Base-by-base conservation (phyloP, 1,284 basidiomycete genomes). In the Cystobasidiaceae sp. region DNA sequence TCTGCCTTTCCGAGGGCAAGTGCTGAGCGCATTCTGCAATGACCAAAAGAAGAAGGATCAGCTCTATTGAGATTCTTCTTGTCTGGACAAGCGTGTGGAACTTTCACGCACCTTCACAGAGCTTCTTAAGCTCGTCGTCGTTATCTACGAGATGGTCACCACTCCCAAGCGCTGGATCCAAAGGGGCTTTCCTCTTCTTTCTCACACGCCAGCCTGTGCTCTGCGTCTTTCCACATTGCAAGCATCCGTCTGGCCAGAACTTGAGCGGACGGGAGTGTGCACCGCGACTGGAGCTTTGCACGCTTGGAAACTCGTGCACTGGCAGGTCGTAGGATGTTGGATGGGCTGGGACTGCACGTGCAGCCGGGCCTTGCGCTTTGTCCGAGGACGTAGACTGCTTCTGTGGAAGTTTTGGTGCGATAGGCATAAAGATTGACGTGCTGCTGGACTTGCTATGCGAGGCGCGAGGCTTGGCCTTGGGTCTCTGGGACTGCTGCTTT, bases 21-120 rank as follows among this genome's bases (percentile, higher is more conserved):
- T 64, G 45, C 43, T 64, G 61, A 33, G 61, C 61, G 33, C 61
- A 64, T 49, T 64, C 61, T 64, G 23, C 19, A 4, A 46, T 21
- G 25, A 52, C 48, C 19, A 27, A 28, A 61, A 28, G 54, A 39
- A 45, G n/a, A n/a, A n/a, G n/a, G n/a, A n/a, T n/a, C n/a, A n/a
- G n/a, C n/a, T n/a, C n/a, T n/a, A n/a, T n/a, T n/a, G n/a, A n/a
- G n/a, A n/a, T n/a, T n/a, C n/a, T n/a, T n/a, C n/a, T n/a, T n/a
- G n/a, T n/a, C n/a, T n/a, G n/a, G n/a, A n/a, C n/a, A 8, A 30
- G 23, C 60, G 6, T 30, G n/a, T 9, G 25, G 28, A 27, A 27
- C 32, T 5, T 21, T 11, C 32, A 33, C 37, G 27, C 32, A 62
- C 60, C 60, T 39, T 62, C 60, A 39, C 60, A 62, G 17, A 62